phyloP scores from a whole-genome alignment of 306 rosid species.

The Erythrophleum fordii region DNA sequence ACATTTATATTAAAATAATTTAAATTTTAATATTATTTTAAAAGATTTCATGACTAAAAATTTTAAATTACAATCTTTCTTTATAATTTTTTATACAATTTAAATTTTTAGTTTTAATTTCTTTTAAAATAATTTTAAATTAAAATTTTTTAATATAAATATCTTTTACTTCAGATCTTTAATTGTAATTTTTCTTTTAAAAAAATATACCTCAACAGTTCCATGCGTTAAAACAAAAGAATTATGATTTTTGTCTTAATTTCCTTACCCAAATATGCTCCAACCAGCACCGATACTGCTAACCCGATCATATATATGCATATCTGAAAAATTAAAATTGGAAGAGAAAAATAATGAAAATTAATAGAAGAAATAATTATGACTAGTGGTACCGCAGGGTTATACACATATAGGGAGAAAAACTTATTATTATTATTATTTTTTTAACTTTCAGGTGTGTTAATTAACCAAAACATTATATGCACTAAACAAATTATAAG shows the following conservation, averaged over 20 bases:
- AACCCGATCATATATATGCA: slow-evolving; percentile 69
- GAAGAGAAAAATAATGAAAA: slow-evolving; percentile 16
- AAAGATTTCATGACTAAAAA: no score
- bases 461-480: not conserved
- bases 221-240: not conserved
- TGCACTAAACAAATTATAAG: no score
- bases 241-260: not conserved
- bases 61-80: no score
- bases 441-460: not conserved
- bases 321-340: slow-evolving; percentile 58
- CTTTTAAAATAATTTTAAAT: no score
- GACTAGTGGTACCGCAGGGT: not conserved
- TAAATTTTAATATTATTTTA: no score
- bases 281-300: slow-evolving; percentile 73
- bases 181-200: no score
- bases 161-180: no score
- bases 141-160: no score
- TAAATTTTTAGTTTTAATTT: no score
- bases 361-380: not conserved
- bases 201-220: not conserved
- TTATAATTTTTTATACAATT: no score
- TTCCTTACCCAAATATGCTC: slow-evolving; percentile 83
- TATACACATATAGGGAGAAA: not conserved
- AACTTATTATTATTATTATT: not conserved
- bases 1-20: no score